Conservation (phyloP, 345 rosid genomes). For the Hypericum perforatum region DNA sequence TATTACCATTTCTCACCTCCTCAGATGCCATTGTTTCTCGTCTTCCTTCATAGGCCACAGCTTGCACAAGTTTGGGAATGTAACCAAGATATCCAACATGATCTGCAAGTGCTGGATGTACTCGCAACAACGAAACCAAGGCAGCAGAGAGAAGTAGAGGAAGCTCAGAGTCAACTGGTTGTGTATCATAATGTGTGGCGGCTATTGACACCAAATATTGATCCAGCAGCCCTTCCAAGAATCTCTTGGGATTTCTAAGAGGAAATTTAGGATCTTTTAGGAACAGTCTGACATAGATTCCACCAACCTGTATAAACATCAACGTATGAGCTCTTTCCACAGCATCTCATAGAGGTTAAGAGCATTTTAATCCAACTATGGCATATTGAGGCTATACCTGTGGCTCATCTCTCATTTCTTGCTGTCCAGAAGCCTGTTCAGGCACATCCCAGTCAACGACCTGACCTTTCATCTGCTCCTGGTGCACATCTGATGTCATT, state of each 20-base stretch:
- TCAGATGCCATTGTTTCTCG: slow-evolving; percentile 83
- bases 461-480: slow-evolving; percentile 90
- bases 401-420: slow-evolving; percentile 83
- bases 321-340: slow-evolving; percentile 13
- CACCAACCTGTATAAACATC: slow-evolving; percentile 65
- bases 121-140: slow-evolving; percentile 91
- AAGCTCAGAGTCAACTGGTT: slow-evolving; percentile 80
- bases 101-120: slow-evolving; percentile 96
- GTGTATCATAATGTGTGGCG: slow-evolving; percentile 74
- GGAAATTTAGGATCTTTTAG: slow-evolving; percentile 97
- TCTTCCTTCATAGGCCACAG: slow-evolving; percentile 90
- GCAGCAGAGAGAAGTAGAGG: slow-evolving; percentile 97
- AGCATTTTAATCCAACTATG: background rate
- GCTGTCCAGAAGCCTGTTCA: slow-evolving; percentile 90
- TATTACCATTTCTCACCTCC: slow-evolving; percentile 44
- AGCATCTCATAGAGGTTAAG: background rate
- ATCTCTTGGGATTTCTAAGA: slow-evolving; percentile 87
- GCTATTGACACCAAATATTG: slow-evolving; percentile 92
- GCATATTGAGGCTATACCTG: slow-evolving; percentile 40
- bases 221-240: slow-evolving; percentile 94
- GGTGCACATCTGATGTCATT: slow-evolving; percentile 85
- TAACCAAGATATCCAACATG: slow-evolving; percentile 97
- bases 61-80: slow-evolving; percentile 95
- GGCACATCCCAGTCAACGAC: slow-evolving; percentile 96
- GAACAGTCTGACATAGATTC: slow-evolving; percentile 88